A percentile compares a stretch with the other conserved stretches of the same genome.
phyloP scores from a whole-genome alignment of 257 asterid species.

The Leonotis leonurus region DNA sequence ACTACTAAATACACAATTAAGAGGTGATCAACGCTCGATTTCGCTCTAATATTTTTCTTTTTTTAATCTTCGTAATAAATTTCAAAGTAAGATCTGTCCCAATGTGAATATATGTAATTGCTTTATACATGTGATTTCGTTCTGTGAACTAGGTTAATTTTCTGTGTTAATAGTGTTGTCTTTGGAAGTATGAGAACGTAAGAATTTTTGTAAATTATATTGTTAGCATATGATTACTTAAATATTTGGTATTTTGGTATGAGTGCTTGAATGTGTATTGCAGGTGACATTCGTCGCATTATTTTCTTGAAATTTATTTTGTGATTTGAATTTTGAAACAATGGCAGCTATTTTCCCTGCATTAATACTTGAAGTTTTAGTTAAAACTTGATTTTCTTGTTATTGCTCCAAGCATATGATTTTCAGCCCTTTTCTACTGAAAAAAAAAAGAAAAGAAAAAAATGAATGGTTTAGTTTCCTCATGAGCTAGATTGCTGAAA shows the following conservation, averaged over 20 bases:
- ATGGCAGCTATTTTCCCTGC: not conserved
- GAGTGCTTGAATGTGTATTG: not conserved
- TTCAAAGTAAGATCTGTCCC: not conserved
- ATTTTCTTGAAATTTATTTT: not conserved
- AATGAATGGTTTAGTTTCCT: not conserved
- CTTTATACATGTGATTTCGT: not conserved
- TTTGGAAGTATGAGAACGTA: too few relatives aligned
- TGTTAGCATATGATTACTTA: not conserved
- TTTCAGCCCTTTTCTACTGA: not conserved
- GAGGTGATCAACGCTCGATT: constrained; percentile 2
- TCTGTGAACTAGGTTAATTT: not conserved
- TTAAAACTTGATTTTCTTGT: not conserved
- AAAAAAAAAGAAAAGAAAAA: not conserved
- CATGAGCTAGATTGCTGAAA: not conserved
- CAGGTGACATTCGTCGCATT: not conserved
- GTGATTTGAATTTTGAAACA: not conserved
- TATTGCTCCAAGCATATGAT: not conserved
- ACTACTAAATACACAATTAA: not conserved
- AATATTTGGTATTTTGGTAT: not conserved
- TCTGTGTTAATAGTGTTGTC: not conserved
- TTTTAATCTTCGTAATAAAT: not conserved
- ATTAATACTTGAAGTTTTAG: not conserved
- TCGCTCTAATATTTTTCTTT: not conserved
- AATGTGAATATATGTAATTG: not conserved
- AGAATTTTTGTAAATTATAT: too few relatives aligned